Base-by-base conservation (phyloP, 2,329 filamentous ascomycete species). In the Shiraia bambusicola region DNA sequence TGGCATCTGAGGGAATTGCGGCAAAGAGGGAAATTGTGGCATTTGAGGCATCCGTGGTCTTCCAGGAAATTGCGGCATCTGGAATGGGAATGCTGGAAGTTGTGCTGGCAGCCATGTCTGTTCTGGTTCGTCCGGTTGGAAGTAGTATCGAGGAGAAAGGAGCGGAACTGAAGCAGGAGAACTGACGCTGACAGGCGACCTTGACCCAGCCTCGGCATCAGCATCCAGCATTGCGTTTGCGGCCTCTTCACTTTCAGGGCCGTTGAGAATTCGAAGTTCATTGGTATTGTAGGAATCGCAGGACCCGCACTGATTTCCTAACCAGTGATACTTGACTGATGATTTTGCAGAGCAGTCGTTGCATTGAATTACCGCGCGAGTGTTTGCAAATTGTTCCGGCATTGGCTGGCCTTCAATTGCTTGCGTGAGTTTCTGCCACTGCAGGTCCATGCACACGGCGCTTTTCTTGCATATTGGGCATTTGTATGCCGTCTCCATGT, bases 401-500 rank as follows among this genome's bases (percentile, higher is more conserved):
- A 98, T 97, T 2, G 93, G 93, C 64, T 98, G 93, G 31, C 79
- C 79, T 51, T 87, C 80, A 46, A 98, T 95, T 35, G 89, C 85
- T 37, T 90, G 81, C 59, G 96, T 92, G 25, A 97, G 72, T 55
- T 93, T 93, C 34, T 89, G 84, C 73, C 97, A 98, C 56, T 94
- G 87, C 27, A 88, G 81, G 63, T 96, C 92, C 92, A 98, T 98
- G 63, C 97, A 97, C 53, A 89, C 82, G n/a, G 95, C 86, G 51
- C 88, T 95, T 69, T 93, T 95, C 72, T 86, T 95, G 77, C 93
- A 98, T 34, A 96, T 90, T 1, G 92, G 93, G 60, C 93, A 98
- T 62, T 92, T 94, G 73, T 97, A 98, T 5, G 91, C 94, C 3
- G 83, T 84, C 58, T 85, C 84, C 76, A 94, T 91, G 65, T 95